Conservation (phyloP, 306 rosid species). For the Trifolium fragiferum region DNA sequence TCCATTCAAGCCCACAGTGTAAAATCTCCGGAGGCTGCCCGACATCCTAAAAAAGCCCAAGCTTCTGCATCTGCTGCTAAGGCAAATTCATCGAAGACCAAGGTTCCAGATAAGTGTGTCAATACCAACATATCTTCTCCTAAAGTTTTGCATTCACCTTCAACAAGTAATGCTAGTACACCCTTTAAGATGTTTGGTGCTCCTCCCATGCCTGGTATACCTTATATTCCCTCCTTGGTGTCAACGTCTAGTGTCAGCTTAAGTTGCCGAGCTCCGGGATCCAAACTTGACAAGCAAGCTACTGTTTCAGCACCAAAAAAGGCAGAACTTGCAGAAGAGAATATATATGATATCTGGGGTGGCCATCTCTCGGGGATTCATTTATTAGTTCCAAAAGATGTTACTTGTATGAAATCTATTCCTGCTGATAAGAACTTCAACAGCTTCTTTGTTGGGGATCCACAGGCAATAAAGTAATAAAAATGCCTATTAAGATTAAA, state of each 20-base stretch:
- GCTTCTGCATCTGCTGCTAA: conserved; percentile 43
- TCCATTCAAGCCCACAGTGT: conserved; percentile 41
- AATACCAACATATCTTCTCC: conserved; percentile 43
- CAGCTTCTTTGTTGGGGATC: conserved; percentile 87
- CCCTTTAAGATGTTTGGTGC: conserved; percentile 60
- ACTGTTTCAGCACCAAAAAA: conserved; percentile 39
- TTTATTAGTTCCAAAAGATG: conserved; percentile 61
- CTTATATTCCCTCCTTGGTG: conserved; percentile 42
- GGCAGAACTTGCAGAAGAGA: conserved; percentile 56
- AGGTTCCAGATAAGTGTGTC: conserved; percentile 33
- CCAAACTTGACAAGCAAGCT: conserved; percentile 51
- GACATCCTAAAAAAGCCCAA: conserved; percentile 37
- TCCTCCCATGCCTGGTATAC: conserved; percentile 49
- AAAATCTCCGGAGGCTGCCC: conserved; percentile 44
- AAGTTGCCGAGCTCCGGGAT: conserved; percentile 87
- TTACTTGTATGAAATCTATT: conserved; percentile 58
- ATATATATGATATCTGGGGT: conserved; percentile 95
- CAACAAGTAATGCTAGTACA: conserved; percentile 41
- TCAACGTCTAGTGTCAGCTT: conserved; percentile 56
- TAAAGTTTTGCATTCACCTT: conserved; percentile 49
- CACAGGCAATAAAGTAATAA: conserved; percentile 54
- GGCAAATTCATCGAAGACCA: conserved; percentile 40
- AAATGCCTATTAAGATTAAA: conserved; percentile 55
- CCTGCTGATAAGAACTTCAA: conserved; percentile 63
- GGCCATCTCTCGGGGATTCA: conserved; percentile 82